Percentiles rank a stretch among this genome's conserved stretches.
Evolutionary conservation across 78 protist genomes (phyloP).

Genomic region (Bigelowiella natans): DNA sequence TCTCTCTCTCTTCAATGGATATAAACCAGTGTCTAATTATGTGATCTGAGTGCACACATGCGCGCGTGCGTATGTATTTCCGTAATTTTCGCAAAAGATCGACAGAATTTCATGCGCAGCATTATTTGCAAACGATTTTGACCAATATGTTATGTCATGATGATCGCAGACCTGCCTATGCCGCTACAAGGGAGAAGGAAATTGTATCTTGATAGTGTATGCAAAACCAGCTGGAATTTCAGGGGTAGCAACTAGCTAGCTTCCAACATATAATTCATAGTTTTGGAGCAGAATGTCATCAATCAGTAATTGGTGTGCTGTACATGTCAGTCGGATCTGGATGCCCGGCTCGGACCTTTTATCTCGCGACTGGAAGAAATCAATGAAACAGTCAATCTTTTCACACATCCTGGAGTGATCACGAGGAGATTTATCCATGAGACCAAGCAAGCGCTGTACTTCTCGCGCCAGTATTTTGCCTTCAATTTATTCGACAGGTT

Average conservation of each 20-base stretch:
- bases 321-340: too few relatives aligned
- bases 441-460: neutral
- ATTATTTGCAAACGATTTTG: neutral
- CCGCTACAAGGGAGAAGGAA: neutral
- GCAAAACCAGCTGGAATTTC: neutral
- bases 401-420: neutral
- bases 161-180: neutral
- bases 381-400: neutral
- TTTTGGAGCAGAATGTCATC: too few relatives aligned
- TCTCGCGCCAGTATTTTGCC: neutral
- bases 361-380: neutral
- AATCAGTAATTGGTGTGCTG: too few relatives aligned
- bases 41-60: too few relatives aligned
- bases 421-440: neutral
- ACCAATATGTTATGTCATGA: neutral
- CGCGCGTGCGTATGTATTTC: too few relatives aligned
- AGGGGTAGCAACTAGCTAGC: neutral
- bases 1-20: neutral
- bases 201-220: neutral
- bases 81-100: too few relatives aligned
- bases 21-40: neutral
- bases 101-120: too few relatives aligned
- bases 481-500: neutral
- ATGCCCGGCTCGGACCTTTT: neutral
- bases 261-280: too few relatives aligned